These are phyloP conservation scores for Diaporthe vaccinii DNA, from an alignment of 2,329 filamentous ascomycete genomes.

Conservation along the genomic window DNA sequence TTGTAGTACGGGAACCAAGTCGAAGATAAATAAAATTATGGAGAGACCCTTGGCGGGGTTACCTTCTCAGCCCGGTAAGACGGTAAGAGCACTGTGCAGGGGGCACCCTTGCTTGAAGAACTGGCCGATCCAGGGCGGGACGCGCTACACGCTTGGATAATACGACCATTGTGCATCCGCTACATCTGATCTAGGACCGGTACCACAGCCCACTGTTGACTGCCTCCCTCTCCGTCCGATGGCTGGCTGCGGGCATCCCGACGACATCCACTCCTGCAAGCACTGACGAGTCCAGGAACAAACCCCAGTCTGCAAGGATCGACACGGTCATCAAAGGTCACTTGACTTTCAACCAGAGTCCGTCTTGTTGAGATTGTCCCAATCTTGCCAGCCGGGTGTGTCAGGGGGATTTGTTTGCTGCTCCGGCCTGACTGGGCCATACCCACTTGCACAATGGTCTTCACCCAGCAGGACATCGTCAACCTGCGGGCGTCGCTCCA, in stretches of 20 bases:
- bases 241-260: background rate
- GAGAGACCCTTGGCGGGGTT: conserved; percentile 21
- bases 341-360: background rate
- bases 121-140: conserved; percentile 10
- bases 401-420: background rate
- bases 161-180: background rate
- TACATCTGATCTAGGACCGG: background rate
- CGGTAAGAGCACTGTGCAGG: background rate
- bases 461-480: conserved; percentile 68
- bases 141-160: conserved; percentile 27
- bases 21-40: conserved; percentile 33
- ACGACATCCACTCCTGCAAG: conserved; percentile 1
- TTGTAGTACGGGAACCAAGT: background rate
- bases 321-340: background rate
- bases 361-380: conserved; percentile 4
- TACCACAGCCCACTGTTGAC: background rate
- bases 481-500: conserved; percentile 83
- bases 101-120: background rate
- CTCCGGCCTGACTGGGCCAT: conserved; percentile 9
- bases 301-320: conserved; percentile 1
- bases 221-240: background rate
- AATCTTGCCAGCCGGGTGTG: background rate
- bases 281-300: background rate
- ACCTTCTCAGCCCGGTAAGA: conserved; percentile 1
- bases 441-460: conserved; percentile 57